phyloP scores from a whole-genome alignment of 257 asterid genomes.

The Solanum clarkiae region DNA sequence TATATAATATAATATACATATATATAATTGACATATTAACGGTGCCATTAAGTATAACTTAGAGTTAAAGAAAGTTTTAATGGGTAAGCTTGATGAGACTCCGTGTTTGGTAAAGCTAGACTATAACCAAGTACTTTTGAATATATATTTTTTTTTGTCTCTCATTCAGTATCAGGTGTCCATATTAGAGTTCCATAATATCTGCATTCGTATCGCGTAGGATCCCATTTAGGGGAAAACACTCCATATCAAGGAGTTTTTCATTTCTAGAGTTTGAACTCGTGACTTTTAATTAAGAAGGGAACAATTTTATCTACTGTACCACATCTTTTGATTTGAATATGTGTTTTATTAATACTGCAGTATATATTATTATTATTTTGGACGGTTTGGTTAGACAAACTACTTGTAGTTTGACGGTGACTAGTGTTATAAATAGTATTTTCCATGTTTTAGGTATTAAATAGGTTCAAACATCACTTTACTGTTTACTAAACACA shows the following conservation, averaged over 20 bases:
- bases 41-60: neutral
- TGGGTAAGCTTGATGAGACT: neutral
- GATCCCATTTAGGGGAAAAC: no score
- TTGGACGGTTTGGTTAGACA: neutral
- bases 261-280: fast-evolving
- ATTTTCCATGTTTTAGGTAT: neutral
- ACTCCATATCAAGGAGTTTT: no score
- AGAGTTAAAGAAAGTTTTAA: neutral
- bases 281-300: no score
- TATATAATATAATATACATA: neutral
- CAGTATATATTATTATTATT: neutral
- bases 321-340: neutral
- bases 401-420: neutral
- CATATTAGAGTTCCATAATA: no score
- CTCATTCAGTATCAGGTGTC: fast-evolving
- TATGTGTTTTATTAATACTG: neutral
- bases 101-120: neutral
- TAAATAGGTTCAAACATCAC: neutral
- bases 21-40: neutral
- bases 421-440: neutral
- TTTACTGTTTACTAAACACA: neutral
- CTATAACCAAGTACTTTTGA: neutral
- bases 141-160: neutral
- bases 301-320: fast-evolving
- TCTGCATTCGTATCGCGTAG: no score